Conservation (phyloP, 495 filamentous ascomycete species). For the Paragyromitra xinjiangensis region DNA sequence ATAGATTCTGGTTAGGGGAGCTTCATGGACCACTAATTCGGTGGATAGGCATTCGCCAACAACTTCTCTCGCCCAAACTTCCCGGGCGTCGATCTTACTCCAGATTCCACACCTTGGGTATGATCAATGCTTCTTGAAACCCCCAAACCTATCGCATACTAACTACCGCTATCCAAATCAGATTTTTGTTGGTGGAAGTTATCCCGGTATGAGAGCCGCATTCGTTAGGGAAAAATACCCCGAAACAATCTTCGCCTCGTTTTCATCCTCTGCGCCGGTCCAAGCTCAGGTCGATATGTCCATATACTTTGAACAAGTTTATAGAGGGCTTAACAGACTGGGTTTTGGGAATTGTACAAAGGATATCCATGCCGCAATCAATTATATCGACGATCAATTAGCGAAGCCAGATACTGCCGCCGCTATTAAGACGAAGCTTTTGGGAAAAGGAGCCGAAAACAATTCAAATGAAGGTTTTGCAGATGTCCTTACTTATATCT, state of each 20-base stretch:
- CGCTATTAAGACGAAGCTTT: slow-evolving; percentile 63
- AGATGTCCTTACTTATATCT: slow-evolving; percentile 58
- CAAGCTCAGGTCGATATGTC: slow-evolving; percentile 68
- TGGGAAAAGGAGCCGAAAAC: slow-evolving; percentile 63
- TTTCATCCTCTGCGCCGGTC: slow-evolving; percentile 67
- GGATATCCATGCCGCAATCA: slow-evolving; percentile 64
- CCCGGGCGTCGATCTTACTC: slow-evolving; percentile 60
- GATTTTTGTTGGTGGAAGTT: slow-evolving; percentile 67
- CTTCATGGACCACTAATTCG: slow-evolving; percentile 61
- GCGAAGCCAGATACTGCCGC: slow-evolving; percentile 58
- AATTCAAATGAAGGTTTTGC: slow-evolving; percentile 66
- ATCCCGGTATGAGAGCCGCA: slow-evolving; percentile 67
- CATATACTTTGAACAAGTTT: slow-evolving; percentile 64
- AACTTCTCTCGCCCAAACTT: slow-evolving; percentile 62
- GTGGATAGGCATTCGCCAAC: slow-evolving; percentile 62
- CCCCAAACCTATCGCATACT: not conserved
- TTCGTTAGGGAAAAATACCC: slow-evolving; percentile 67
- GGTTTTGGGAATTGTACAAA: slow-evolving; percentile 66
- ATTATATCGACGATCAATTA: slow-evolving; percentile 65
- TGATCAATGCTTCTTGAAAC: not conserved
- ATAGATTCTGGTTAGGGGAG: slow-evolving; percentile 57
- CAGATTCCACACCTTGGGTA: slow-evolving; percentile 65
- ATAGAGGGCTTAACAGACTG: slow-evolving; percentile 64
- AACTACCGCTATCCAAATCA: not conserved
- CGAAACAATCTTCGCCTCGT: slow-evolving; percentile 65